Base-by-base conservation (phyloP, 352 stramenopile species). In the Phytophthora chlamydospora region DNA sequence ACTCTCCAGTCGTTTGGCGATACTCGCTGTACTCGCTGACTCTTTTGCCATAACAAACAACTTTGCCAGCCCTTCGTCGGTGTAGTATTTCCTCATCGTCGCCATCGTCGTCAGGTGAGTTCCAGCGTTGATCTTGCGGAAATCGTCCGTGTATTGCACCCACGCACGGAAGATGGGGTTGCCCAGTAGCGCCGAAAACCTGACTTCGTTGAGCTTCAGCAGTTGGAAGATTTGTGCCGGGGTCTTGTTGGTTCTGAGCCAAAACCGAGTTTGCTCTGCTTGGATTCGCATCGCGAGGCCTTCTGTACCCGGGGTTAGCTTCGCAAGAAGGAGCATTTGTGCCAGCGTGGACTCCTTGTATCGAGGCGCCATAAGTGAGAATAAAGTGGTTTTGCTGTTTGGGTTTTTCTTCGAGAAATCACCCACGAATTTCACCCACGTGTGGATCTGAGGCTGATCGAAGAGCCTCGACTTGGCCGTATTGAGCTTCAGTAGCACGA, bases 391-490 rank as follows among this genome's bases (percentile, higher is more conserved):
- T 29, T 41, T 38, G 5, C 29, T 49, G 13, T 34, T 33, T 19
- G 36, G 45, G 29, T 57, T 63, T 1, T 14, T 31, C 17, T 49
- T 24, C 10, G 57, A 57, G 27, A 57, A 63, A 6, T 45, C 24
- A 34, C 56, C 45, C 29, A 63, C 2, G 17, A 44, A 63, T 7
- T 35, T 42, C 35, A 63, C 55, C 55, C 55, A 63, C 9, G 55
- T 50, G 14, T 44, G 57, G 17, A 57, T 31, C 14, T 49, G 55
- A 43, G 45, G 55, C 36, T 63, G 55, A 16, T 46, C 44, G 39
- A 63, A 48, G 19, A 48, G 42, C 42, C 42, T 48, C 12, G 21
- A 21, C 36, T 38, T 45, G 0, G 16, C 55, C 7, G 40, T 56
- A 14, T 57, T 50, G 4, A 63, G 55, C 36, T 63, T 63, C 10